Evolutionary conservation across 1,139 yeast species (phyloP).

Genomic region (Candida sojae): DNA sequence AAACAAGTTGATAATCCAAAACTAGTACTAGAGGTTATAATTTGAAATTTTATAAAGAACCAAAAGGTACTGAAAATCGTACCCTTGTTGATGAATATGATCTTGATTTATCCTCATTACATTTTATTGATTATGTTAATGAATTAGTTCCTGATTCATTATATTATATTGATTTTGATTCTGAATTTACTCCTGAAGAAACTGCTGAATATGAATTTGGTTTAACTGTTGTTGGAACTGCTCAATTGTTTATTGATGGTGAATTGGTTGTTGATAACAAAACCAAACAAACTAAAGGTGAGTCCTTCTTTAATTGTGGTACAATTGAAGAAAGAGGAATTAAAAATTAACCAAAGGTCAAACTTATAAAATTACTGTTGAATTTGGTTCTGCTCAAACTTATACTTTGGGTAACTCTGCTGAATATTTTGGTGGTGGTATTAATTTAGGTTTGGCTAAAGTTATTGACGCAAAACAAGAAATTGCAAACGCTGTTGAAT

Average conservation of each 20-base stretch:
- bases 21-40: slow-evolving; percentile 45
- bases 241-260: slow-evolving; percentile 50
- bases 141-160: slow-evolving; percentile 20
- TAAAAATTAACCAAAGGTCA: slow-evolving; percentile 41
- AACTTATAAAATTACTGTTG: slow-evolving; percentile 44
- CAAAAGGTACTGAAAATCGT: slow-evolving; percentile 19
- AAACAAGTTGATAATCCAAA: slow-evolving; percentile 20
- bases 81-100: slow-evolving; percentile 37
- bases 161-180: slow-evolving; percentile 44
- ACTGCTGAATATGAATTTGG: slow-evolving; percentile 54
- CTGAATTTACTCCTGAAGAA: slow-evolving; percentile 46
- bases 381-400: slow-evolving; percentile 56
- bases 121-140: slow-evolving; percentile 49
- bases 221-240: slow-evolving; percentile 53
- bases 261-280: slow-evolving; percentile 57
- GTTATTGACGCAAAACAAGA: slow-evolving; percentile 23
- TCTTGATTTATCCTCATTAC: slow-evolving; percentile 33
- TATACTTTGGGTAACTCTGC: slow-evolving; percentile 22
- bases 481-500: slow-evolving; percentile 23
- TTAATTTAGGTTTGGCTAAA: slow-evolving; percentile 27
- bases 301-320: slow-evolving; percentile 47
- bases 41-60: slow-evolving; percentile 35
- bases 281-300: slow-evolving; percentile 50
- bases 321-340: slow-evolving; percentile 48
- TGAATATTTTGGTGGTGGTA: slow-evolving; percentile 30